A percentile compares a stretch with the other conserved stretches of the same genome.
phyloP scores from a whole-genome alignment of 352 stramenopile genomes.

The Globisporangium ultimum region DNA sequence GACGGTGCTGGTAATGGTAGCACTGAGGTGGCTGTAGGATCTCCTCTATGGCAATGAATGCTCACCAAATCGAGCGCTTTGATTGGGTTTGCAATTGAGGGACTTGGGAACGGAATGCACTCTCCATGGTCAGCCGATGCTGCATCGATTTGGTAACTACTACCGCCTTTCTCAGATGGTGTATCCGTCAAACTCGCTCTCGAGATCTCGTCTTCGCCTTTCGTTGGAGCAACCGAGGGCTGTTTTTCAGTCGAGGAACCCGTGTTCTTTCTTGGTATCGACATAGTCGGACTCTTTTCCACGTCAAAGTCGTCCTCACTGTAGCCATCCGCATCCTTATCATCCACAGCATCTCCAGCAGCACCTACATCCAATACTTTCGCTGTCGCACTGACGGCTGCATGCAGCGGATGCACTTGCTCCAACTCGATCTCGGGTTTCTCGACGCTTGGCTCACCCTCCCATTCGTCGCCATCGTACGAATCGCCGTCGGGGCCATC shows the following conservation, averaged over 20 bases:
- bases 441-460: not conserved
- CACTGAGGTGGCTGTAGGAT: not conserved
- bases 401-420: slow-evolving; percentile 3
- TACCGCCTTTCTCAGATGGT: not conserved
- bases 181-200: not conserved
- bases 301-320: slow-evolving; percentile 11
- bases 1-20: not conserved
- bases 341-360: not conserved
- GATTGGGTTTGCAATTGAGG: not conserved
- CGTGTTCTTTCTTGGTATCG: no score
- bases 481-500: slow-evolving; percentile 1
- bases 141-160: not conserved
- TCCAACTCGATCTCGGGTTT: not conserved
- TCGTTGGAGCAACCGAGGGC: no score
- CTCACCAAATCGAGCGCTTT: slow-evolving; percentile 1
- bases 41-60: slow-evolving; percentile 4
- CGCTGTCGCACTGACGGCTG: not conserved
- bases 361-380: not conserved
- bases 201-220: no score
- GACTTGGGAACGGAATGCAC: not conserved
- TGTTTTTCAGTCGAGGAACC: no score
- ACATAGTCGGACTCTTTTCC: not conserved
- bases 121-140: not conserved
- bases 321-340: not conserved
- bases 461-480: slow-evolving; percentile 9